A percentile compares a stretch with the other conserved stretches of the same genome.
phyloP scores from a whole-genome alignment of 2,329 filamentous ascomycete species.

The Cladosporium sp. region DNA sequence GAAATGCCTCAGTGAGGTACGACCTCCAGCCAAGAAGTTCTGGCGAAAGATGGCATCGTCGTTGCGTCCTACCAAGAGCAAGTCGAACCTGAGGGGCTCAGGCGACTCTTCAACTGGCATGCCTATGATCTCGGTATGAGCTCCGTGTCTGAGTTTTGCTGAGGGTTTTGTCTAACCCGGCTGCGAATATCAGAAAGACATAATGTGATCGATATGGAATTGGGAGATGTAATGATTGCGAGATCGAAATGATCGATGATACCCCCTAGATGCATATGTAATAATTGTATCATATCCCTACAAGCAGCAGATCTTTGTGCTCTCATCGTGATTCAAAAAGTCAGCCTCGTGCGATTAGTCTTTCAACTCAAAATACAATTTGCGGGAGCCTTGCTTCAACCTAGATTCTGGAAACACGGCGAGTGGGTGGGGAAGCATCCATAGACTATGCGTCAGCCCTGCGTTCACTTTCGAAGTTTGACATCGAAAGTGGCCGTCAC shows the following conservation, averaged over 20 bases:
- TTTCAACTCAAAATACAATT: neutral
- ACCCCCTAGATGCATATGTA: neutral
- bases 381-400: neutral
- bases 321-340: neutral
- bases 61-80: neutral
- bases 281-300: neutral
- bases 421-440: too few species aligned
- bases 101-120: neutral
- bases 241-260: neutral
- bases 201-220: neutral
- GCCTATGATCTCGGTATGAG: neutral
- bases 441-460: neutral
- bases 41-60: slow-evolving; percentile 3
- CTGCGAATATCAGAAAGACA: too few species aligned
- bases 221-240: neutral
- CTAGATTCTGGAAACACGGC: neutral
- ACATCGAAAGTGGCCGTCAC: neutral
- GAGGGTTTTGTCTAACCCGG: neutral
- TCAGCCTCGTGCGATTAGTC: neutral
- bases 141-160: neutral
- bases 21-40: neutral
- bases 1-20: neutral
- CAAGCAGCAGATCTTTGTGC: neutral
- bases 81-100: neutral
- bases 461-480: neutral